Conservation (phyloP, 805 yeast genomes). For the Nakazawaea holstii region DNA sequence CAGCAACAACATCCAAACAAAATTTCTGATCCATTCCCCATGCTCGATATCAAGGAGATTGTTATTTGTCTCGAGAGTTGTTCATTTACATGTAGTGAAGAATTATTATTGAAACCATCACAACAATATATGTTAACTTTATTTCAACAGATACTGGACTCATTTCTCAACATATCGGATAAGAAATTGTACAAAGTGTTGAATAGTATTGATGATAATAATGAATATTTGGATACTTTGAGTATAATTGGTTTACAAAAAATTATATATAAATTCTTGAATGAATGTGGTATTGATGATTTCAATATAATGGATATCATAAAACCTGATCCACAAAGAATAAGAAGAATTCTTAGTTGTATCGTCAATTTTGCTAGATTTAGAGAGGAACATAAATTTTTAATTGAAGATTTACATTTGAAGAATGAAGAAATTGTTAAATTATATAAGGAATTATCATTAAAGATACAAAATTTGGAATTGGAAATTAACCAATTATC, state of each 20-base stretch:
- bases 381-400: slow-evolving; percentile 69
- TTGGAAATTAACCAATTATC: slow-evolving; percentile 29
- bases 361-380: slow-evolving; percentile 82
- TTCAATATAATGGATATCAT: slow-evolving; percentile 68
- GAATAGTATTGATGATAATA: slow-evolving; percentile 16
- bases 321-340: slow-evolving; percentile 69
- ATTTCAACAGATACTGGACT: slow-evolving; percentile 28
- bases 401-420: slow-evolving; percentile 58
- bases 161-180: slow-evolving; percentile 27
- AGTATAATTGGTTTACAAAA: slow-evolving; percentile 52
- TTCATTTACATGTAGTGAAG: slow-evolving; percentile 18
- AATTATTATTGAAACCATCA: slow-evolving; percentile 24
- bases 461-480: slow-evolving; percentile 31
- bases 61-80: slow-evolving; percentile 15
- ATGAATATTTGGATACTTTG: slow-evolving; percentile 30
- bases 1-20: slow-evolving; percentile 12
- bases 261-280: slow-evolving; percentile 56
- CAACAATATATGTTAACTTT: slow-evolving; percentile 25
- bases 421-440: slow-evolving; percentile 46
- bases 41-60: slow-evolving; percentile 24
- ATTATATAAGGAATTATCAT: slow-evolving; percentile 37
- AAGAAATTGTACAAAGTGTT: slow-evolving; percentile 21
- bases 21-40: slow-evolving; percentile 24
- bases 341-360: slow-evolving; percentile 67
- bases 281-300: slow-evolving; percentile 72